These are phyloP conservation scores for Suhomyces kunorum DNA, from an alignment of 1,139 yeast genomes.

Conservation along the genomic window DNA sequence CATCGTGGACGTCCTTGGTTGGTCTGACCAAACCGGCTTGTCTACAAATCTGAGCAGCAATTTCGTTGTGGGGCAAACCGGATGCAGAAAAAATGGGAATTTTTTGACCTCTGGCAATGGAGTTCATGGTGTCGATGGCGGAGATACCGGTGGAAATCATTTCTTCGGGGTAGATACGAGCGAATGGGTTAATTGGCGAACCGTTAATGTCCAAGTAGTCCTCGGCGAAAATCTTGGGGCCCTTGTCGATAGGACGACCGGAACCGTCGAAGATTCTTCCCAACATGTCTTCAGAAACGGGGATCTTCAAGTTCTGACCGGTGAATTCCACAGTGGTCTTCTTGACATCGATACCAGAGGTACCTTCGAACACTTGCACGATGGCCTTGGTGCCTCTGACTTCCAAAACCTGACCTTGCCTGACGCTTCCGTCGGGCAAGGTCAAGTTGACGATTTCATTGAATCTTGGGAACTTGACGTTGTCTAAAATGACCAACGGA, in stretches of 20 bases:
- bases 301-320: slow-evolving; percentile 87
- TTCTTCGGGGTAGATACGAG: slow-evolving; percentile 98
- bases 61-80: slow-evolving; percentile 98
- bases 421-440: slow-evolving; percentile 86
- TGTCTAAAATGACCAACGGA: slow-evolving; percentile 92
- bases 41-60: slow-evolving; percentile 99
- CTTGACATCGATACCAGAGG: slow-evolving; percentile 96
- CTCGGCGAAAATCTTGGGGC: slow-evolving; percentile 97
- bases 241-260: slow-evolving; percentile 97
- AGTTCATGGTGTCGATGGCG: slow-evolving; percentile 98
- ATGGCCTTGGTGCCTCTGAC: slow-evolving; percentile 96
- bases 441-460: slow-evolving; percentile 96
- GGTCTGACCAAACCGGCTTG: slow-evolving; percentile 99
- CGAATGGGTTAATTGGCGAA: slow-evolving; percentile 96
- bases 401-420: slow-evolving; percentile 98
- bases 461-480: slow-evolving; percentile 94
- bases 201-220: slow-evolving; percentile 98
- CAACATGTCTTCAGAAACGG: slow-evolving; percentile 95
- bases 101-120: slow-evolving; percentile 99
- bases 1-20: slow-evolving; percentile 98
- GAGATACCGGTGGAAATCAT: slow-evolving; percentile 99
- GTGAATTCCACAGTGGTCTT: slow-evolving; percentile 97
- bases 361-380: slow-evolving; percentile 98
- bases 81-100: slow-evolving; percentile 98
- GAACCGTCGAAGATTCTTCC: slow-evolving; percentile 99